Conservation (phyloP, 1,284 basidiomycete genomes). For the Cerrena zonata region DNA sequence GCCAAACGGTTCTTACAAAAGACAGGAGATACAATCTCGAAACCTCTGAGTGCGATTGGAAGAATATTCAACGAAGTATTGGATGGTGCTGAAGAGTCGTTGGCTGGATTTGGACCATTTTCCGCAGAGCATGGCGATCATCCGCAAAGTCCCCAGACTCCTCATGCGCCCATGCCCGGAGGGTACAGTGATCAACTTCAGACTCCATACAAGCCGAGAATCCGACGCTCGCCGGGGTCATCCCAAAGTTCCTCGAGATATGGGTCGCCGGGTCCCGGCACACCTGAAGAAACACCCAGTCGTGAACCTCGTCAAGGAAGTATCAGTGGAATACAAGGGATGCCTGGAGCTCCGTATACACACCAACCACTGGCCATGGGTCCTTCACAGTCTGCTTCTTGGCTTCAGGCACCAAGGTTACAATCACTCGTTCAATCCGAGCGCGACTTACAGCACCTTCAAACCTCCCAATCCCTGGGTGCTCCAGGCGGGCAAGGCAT, state of each 20-base stretch:
- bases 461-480: background rate
- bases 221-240: slow-evolving; percentile 38
- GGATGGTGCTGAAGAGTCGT: slow-evolving; percentile 41
- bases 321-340: too few relatives aligned
- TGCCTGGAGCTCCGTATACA: slow-evolving; percentile 29
- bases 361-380: slow-evolving; percentile 37
- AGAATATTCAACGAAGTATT: slow-evolving; percentile 79
- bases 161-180: background rate
- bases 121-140: slow-evolving; percentile 33
- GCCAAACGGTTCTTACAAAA: slow-evolving; percentile 79
- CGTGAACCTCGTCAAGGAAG: slow-evolving; percentile 21
- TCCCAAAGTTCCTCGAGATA: slow-evolving; percentile 28
- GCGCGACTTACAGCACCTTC: background rate
- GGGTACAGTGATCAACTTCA: slow-evolving; percentile 36
- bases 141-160: background rate
- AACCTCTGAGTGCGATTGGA: slow-evolving; percentile 81
- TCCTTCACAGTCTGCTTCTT: slow-evolving; percentile 31
- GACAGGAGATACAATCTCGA: slow-evolving; percentile 83
- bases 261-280: slow-evolving; percentile 20
- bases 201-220: slow-evolving; percentile 69
- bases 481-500: background rate
- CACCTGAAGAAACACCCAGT: slow-evolving; percentile 45
- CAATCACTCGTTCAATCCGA: slow-evolving; percentile 29
- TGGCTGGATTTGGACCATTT: slow-evolving; percentile 52
- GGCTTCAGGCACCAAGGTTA: slow-evolving; percentile 37